phyloP scores from a whole-genome alignment of 257 asterid species.

The Vinca minor region DNA sequence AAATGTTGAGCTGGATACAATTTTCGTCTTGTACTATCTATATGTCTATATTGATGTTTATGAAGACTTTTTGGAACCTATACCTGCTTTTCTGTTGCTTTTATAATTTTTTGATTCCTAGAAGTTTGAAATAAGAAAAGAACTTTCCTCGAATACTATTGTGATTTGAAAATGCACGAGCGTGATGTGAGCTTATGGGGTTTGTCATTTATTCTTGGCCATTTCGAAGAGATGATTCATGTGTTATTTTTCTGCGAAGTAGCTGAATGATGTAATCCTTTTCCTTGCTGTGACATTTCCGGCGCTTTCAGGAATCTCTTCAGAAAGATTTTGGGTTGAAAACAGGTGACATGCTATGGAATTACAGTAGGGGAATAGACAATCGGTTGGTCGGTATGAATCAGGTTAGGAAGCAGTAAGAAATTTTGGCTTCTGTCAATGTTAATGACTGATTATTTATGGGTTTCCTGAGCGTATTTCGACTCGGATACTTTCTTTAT shows the following conservation, averaged over 20 bases:
- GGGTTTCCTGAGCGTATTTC: not conserved
- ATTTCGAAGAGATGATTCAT: not conserved
- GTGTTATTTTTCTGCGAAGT: not conserved
- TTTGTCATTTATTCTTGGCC: not conserved
- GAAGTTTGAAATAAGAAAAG: not conserved
- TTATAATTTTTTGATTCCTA: not conserved
- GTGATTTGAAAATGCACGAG: not conserved
- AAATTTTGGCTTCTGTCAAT: not conserved
- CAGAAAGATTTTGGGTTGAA: conserved; percentile 83
- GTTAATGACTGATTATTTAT: not conserved
- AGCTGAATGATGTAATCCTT: not conserved
- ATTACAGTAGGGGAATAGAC: conserved; percentile 82
- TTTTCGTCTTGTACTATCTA: not conserved
- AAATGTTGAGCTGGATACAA: not conserved
- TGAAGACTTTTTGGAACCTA: not conserved
- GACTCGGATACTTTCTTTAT: not conserved
- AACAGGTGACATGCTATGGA: conserved; percentile 94
- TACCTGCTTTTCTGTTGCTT: not conserved
- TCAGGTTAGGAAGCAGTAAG: conserved; percentile 11
- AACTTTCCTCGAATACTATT: not conserved
- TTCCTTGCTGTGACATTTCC: conserved; percentile 15
- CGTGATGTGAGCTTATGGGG: not conserved
- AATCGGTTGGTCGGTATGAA: conserved; percentile 56
- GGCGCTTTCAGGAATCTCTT: conserved; percentile 66
- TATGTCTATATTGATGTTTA: not conserved